Evolutionary conservation across 2,329 filamentous ascomycete genomes (phyloP).

Genomic region (Botrytis cinerea): DNA sequence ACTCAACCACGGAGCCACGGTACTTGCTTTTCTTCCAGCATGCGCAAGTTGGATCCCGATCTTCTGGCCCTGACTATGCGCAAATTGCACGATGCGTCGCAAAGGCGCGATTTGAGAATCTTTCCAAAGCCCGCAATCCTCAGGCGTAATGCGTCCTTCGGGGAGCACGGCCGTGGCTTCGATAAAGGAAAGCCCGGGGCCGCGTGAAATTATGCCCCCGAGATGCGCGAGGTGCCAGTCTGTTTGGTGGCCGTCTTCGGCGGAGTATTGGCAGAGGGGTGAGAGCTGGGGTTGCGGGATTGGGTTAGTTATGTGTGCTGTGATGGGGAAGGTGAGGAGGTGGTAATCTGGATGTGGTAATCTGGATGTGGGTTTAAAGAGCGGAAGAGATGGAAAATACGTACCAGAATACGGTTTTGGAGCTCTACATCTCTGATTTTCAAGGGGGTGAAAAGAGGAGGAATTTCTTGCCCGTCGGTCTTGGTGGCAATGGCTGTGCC

Average conservation of each 20-base stretch:
- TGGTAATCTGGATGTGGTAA: neutral
- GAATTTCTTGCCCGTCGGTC: neutral
- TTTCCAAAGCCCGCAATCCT: neutral
- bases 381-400: neutral
- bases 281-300: neutral
- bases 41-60: neutral
- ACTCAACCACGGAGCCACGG: neutral
- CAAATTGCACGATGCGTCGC: neutral
- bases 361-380: too few relatives aligned
- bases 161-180: neutral
- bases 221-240: neutral
- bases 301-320: neutral
- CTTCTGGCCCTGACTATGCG: neutral
- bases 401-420: neutral
- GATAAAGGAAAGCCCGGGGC: neutral
- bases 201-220: neutral
- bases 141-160: neutral
- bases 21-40: neutral
- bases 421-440: neutral
- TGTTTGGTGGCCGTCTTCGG: neutral
- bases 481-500: neutral
- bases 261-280: neutral
- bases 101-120: neutral
- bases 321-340: too few relatives aligned
- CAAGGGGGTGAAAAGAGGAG: neutral